Conservation (phyloP, 2,329 filamentous ascomycete species). For the Apiospora marii region DNA sequence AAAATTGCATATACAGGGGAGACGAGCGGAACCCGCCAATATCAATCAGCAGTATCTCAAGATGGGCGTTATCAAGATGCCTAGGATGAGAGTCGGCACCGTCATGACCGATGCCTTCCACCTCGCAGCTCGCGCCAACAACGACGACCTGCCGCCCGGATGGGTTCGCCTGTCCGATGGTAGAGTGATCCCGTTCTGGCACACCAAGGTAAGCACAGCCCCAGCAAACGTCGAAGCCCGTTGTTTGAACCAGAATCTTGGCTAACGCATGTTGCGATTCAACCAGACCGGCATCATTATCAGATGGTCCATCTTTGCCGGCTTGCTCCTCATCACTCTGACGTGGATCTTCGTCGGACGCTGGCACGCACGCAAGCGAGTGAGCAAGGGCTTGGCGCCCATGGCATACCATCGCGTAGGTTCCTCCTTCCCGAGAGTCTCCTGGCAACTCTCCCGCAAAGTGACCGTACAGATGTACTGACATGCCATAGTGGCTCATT, state of each 20-base stretch:
- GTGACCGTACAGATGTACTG: neutral
- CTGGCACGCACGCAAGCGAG: conserved; percentile 71
- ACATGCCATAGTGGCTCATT: conserved; percentile 57
- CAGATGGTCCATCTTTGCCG: conserved; percentile 75
- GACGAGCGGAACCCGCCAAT: neutral
- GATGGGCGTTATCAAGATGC: conserved; percentile 16
- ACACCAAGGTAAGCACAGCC: conserved; percentile 20
- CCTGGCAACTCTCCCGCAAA: neutral
- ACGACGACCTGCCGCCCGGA: conserved; percentile 20
- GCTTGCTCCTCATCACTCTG: conserved; percentile 65
- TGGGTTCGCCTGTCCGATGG: conserved; percentile 12
- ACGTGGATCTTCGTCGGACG: conserved; percentile 73
- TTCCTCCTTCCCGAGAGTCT: conserved; percentile 25
- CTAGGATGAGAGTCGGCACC: conserved; percentile 18
- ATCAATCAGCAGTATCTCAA: neutral
- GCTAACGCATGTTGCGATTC: neutral
- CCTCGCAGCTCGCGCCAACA: neutral
- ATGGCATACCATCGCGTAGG: conserved; percentile 75
- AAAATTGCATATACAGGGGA: neutral
- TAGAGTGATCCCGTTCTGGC: conserved; percentile 19
- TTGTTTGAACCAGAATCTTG: neutral
- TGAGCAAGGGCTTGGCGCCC: conserved; percentile 71
- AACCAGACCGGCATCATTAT: conserved; percentile 68
- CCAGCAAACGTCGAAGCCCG: neutral
- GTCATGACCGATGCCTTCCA: conserved; percentile 22